A percentile compares a stretch with the other conserved stretches of the same genome.
These are phyloP conservation scores for Theobroma grandiflorum DNA, from an alignment of 441 rosid genomes.

Conservation along the genomic window DNA sequence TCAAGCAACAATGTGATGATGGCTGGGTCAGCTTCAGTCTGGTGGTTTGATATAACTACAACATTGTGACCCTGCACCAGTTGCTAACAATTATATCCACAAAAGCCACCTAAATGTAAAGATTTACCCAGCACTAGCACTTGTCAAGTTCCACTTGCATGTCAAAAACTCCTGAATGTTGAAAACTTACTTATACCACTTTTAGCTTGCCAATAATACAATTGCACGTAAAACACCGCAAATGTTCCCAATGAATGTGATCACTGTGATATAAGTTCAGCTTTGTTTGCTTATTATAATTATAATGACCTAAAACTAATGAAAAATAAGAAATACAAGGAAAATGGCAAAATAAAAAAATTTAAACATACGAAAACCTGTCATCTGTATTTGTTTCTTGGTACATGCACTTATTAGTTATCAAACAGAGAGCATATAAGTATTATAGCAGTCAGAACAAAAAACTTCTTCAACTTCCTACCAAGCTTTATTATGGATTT, in stretches of 20 bases:
- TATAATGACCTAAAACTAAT: conserved; percentile 5
- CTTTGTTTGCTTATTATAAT: background rate
- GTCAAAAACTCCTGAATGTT: background rate
- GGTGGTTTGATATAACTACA: conserved; percentile 94
- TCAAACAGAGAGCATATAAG: background rate
- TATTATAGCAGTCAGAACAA: background rate
- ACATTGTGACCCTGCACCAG: conserved; percentile 88
- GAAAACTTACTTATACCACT: background rate
- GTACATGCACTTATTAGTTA: conserved; percentile 7
- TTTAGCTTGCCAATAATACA: conserved; percentile 8
- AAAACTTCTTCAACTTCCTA: conserved; percentile 1
- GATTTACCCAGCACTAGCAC: background rate
- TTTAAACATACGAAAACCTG: background rate
- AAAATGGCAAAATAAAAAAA: background rate
- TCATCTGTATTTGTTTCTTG: background rate
- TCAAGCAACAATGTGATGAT: conserved; percentile 88
- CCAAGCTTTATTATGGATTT: background rate
- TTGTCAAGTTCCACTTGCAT: conserved; percentile 16
- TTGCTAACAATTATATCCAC: conserved; percentile 10
- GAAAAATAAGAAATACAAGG: conserved; percentile 1
- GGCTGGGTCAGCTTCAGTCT: conserved; percentile 99
- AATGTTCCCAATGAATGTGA: background rate
- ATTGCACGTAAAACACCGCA: conserved; percentile 2
- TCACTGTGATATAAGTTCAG: background rate
- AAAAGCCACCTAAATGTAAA: conserved; percentile 15